Conservation (phyloP, 495 filamentous ascomycete species). For the Aspergillus wentii region DNA sequence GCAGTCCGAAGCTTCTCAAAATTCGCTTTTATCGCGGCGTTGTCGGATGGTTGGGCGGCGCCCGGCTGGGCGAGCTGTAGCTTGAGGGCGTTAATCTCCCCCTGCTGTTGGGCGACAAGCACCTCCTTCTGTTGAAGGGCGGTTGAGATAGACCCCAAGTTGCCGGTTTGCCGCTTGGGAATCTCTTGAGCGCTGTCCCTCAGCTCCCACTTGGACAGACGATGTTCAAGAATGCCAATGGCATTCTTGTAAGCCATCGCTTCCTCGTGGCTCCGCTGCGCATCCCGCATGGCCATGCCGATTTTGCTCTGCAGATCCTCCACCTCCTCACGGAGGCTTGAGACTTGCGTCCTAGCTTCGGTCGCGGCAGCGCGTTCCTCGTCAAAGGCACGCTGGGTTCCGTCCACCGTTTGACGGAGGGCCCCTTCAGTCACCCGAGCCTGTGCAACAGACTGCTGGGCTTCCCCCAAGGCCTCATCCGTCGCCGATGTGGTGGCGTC, state of each 20-base stretch:
- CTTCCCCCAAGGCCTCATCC: neutral
- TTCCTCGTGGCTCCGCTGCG: slow-evolving; percentile 6
- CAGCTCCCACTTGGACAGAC: slow-evolving; percentile 2
- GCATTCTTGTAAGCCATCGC: neutral
- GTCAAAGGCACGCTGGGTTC: slow-evolving; percentile 6
- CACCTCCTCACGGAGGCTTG: neutral
- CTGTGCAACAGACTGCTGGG: neutral
- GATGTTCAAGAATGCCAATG: slow-evolving; percentile 6
- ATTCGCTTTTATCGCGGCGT: neutral
- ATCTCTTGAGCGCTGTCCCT: slow-evolving; percentile 5
- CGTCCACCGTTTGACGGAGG: slow-evolving; percentile 4
- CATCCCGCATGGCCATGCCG: slow-evolving; percentile 9
- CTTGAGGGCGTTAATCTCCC: slow-evolving; percentile 3
- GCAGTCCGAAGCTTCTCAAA: slow-evolving; percentile 4
- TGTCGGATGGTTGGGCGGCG: too few species aligned
- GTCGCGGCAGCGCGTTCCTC: neutral
- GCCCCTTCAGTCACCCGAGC: neutral
- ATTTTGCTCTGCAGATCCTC: slow-evolving; percentile 1
- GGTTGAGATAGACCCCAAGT: slow-evolving; percentile 4
- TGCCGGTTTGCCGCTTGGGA: slow-evolving; percentile 5
- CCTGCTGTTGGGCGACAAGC: slow-evolving; percentile 3
- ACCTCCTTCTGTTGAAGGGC: slow-evolving; percentile 9
- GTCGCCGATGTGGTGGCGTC: neutral
- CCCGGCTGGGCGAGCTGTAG: neutral
- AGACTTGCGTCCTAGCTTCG: neutral